Base-by-base conservation (phyloP, 805 yeast species). In the Wickerhamiella allomyrinae region DNA sequence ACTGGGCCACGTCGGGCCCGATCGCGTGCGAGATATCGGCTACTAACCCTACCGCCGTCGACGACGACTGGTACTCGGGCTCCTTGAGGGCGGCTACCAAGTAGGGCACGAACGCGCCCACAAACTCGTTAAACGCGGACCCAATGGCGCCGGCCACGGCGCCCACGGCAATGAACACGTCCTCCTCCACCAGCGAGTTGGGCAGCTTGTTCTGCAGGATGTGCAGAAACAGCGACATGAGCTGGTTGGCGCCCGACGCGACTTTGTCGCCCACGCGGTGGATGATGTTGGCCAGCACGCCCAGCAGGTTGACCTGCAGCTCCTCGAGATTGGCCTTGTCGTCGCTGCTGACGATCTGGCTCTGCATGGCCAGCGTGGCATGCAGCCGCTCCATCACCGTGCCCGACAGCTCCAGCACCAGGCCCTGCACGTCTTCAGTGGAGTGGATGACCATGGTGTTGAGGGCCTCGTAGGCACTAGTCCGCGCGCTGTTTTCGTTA, bases 391-490 rank as follows among this genome's bases (percentile, higher is more conserved):
- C 64, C 56, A 89, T 68, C 20, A 79, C 77, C 51, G 79, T 87
- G 7, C 76, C 65, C 2, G 95, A 93, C 50, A 89, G 73, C 37
- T 70, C 68, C 46, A 80, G 77, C 29, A 87, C 78, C 20, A 76
- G 61, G 29, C 74, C 75, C 59, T 81, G 68, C 33, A 80, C 80
- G 54, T 75, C 82, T 36, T 68, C 69, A 5, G 93, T 76, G 55
- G 89, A 71, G 60, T 73, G 80, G 38, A 77, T 70, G 20, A 89
- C 94, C 56, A 87, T 66, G 0, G 89, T 70, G 2, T 94, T 77
- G 50, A 91, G 66, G 0, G 96, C 94, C 62, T 93, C 95, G 59
- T 85, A 91, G 2, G 97, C 94, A n/a, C 96, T 85, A 2, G 97
- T 89, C 57, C 97, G 73, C 5, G 94, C 74, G 46, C 84, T 77